A percentile compares a stretch with the other conserved stretches of the same genome.
phyloP scores from a whole-genome alignment of 2,329 filamentous ascomycete species.

The Hypocreales sp. region DNA sequence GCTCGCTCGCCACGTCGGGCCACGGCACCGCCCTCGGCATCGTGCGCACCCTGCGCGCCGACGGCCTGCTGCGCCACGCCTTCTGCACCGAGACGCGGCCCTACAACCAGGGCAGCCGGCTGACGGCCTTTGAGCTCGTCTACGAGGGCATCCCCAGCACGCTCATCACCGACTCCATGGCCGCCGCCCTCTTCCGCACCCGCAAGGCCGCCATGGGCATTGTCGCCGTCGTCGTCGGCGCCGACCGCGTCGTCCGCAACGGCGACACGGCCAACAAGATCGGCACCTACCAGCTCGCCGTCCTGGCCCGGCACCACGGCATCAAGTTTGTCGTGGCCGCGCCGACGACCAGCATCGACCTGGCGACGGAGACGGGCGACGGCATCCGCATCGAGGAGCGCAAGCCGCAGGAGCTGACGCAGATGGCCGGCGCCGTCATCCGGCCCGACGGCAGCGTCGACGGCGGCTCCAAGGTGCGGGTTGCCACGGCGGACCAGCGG shows the following conservation, averaged over 20 bases:
- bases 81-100: constrained; percentile 96
- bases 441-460: constrained; percentile 48
- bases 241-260: constrained; percentile 88
- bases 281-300: constrained; percentile 82
- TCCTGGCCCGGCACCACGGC: constrained; percentile 76
- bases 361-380: constrained; percentile 59
- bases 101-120: constrained; percentile 90
- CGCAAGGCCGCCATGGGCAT: constrained; percentile 51
- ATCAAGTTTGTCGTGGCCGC: constrained; percentile 93
- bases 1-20: constrained; percentile 91
- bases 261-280: constrained; percentile 99
- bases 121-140: constrained; percentile 94
- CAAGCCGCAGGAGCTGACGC: constrained; percentile 65
- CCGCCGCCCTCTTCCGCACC: constrained; percentile 61
- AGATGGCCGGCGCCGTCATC: constrained; percentile 64
- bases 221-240: constrained; percentile 79
- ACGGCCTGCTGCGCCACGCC: constrained; percentile 56
- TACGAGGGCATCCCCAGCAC: constrained; percentile 86
- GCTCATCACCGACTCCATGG: constrained; percentile 94
- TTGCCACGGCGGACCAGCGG: constrained; percentile 64
- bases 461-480: constrained; percentile 45
- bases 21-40: constrained; percentile 93
- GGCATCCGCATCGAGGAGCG: constrained; percentile 88
- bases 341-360: constrained; percentile 84
- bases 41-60: constrained; percentile 63